A percentile compares a stretch with the other conserved stretches of the same genome.
Evolutionary conservation across 2,329 filamentous ascomycete genomes (phyloP).

Genomic region (Lecanicillium sp.): DNA sequence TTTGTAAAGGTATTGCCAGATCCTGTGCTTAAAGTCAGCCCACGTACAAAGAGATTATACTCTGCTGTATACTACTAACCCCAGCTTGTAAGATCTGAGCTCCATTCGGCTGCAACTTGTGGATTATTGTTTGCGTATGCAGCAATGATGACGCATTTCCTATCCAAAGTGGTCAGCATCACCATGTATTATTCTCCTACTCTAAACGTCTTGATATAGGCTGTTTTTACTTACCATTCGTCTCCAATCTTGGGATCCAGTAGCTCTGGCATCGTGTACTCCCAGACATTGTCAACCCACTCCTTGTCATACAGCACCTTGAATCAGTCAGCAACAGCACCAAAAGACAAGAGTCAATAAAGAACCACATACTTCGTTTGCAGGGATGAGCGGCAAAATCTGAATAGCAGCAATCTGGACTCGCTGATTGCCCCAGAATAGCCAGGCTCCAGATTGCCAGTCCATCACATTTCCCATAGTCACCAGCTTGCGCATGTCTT

Average conservation of each 20-base stretch:
- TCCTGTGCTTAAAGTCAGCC: slow-evolving; percentile 7
- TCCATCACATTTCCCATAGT: slow-evolving; percentile 17
- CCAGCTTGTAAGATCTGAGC: slow-evolving; percentile 15
- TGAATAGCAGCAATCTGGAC: slow-evolving; percentile 6
- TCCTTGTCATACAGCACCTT: slow-evolving; percentile 13
- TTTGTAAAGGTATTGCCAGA: slow-evolving; percentile 16
- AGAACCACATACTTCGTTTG: slow-evolving; percentile 1
- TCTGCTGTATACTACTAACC: slow-evolving; percentile 10
- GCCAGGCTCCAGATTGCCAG: slow-evolving; percentile 15
- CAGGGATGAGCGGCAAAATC: slow-evolving; percentile 4
- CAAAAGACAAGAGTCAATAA: not conserved
- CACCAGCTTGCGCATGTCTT: slow-evolving; percentile 10
- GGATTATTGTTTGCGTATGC: slow-evolving; percentile 16
- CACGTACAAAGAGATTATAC: not conserved
- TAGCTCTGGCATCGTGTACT: slow-evolving; percentile 14
- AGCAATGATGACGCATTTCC: slow-evolving; percentile 16
- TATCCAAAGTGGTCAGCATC: not conserved
- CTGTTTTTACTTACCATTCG: slow-evolving; percentile 10
- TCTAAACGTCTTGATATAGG: not conserved
- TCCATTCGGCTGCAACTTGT: slow-evolving; percentile 14
- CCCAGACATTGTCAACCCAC: slow-evolving; percentile 17
- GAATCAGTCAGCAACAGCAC: not conserved
- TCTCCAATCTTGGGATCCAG: slow-evolving; percentile 14
- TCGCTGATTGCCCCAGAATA: slow-evolving; percentile 10
- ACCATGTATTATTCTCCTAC: too few species aligned